These are phyloP conservation scores for Quercus cerris DNA, from an alignment of 306 rosid genomes.

Conservation along the genomic window DNA sequence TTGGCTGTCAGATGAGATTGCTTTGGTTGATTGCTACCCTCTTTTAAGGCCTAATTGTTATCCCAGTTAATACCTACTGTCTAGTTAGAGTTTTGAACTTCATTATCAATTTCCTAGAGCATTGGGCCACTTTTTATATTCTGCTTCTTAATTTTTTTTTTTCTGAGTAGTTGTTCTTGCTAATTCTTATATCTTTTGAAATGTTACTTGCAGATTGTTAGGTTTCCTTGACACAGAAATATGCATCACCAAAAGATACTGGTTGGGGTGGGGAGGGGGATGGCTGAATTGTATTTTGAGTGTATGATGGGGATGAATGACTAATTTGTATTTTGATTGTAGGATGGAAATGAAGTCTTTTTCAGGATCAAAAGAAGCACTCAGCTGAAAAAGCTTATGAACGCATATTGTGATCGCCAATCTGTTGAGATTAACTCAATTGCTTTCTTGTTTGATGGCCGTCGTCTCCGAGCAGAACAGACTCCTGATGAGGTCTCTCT, in stretches of 20 bases:
- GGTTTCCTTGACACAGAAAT: background rate
- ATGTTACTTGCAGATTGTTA: background rate
- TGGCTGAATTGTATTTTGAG: background rate
- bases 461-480: conserved; percentile 60
- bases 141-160: background rate
- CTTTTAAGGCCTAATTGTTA: no score
- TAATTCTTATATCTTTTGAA: background rate
- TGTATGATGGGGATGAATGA: background rate
- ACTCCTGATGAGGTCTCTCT: conserved; percentile 69
- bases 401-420: conserved; percentile 71
- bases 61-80: no score
- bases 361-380: conserved; percentile 68
- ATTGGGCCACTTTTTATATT: background rate
- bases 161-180: background rate
- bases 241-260: no score
- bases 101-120: no score
- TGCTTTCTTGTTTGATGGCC: conserved; percentile 67
- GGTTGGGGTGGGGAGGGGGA: no score
- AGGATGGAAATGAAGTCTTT: conserved; percentile 64
- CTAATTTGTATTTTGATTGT: conserved; percentile 5
- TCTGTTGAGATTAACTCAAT: conserved; percentile 50
- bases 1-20: no score
- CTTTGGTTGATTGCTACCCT: no score
- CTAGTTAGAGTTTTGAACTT: no score
- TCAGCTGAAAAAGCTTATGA: conserved; percentile 76